These are phyloP conservation scores for Gossypium herbaceum DNA, from an alignment of 345 rosid species.

Conservation along the genomic window DNA sequence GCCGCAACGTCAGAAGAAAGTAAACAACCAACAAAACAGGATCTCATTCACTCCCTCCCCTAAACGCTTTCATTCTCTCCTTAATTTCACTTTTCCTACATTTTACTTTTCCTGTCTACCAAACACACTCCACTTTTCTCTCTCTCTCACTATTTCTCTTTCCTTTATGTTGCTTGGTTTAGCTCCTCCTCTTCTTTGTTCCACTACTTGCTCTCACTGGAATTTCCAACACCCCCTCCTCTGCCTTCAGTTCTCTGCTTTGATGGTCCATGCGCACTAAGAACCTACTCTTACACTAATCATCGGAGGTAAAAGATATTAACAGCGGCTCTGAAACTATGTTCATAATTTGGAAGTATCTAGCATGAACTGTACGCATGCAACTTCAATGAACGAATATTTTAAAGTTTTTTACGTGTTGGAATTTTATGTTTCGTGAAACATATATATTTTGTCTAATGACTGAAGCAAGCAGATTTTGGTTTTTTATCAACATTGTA, in stretches of 20 bases:
- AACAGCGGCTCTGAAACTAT: background rate
- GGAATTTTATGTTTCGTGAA: background rate
- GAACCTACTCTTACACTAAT: background rate
- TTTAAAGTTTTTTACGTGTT: background rate
- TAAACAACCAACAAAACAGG: background rate
- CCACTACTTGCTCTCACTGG: conserved; percentile 5
- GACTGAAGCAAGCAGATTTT: no score
- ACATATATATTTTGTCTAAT: background rate
- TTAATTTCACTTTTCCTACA: conserved; percentile 19
- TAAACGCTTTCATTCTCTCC: conserved; percentile 15
- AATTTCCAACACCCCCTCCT: background rate
- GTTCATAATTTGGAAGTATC: background rate
- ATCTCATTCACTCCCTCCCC: background rate
- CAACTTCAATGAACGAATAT: background rate
- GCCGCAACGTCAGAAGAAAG: conserved; percentile 24
- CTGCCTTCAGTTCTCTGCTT: background rate
- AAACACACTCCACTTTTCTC: conserved; percentile 19
- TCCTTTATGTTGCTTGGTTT: conserved; percentile 11
- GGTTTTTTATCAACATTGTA: background rate
- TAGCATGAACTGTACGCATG: background rate
- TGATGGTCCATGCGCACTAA: background rate
- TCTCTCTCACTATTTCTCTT: conserved; percentile 7
- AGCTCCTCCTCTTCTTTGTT: background rate
- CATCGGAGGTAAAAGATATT: background rate
- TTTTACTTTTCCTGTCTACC: conserved; percentile 30